Evolutionary conservation across 169 alveolate genomes (phyloP).

Genomic region (Cryptosporidium sp.): DNA sequence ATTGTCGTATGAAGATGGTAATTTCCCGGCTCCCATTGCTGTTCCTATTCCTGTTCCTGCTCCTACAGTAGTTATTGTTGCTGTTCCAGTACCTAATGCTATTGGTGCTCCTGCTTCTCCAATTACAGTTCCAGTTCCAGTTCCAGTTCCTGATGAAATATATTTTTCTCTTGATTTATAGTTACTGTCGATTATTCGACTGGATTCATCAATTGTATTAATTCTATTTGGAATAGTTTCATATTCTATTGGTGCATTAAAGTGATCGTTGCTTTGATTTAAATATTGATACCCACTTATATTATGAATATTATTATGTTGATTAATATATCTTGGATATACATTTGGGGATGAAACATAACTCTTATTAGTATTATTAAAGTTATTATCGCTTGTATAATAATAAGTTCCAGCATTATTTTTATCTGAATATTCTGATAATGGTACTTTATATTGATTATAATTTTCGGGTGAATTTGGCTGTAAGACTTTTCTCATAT

Average conservation of each 20-base stretch:
- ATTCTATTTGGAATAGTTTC: conserved; percentile 2
- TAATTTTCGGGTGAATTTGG: not conserved
- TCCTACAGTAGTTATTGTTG: no score
- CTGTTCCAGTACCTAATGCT: not conserved
- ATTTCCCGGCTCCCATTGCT: not conserved
- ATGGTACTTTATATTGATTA: not conserved
- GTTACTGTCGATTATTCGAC: not conserved
- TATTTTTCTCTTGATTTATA: not conserved
- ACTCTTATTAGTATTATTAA: not conserved
- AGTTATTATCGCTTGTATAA: not conserved
- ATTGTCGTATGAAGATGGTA: not conserved
- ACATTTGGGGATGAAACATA: conserved; percentile 16
- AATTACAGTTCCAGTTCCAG: not conserved
- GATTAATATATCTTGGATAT: conserved; percentile 17
- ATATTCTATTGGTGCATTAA: not conserved
- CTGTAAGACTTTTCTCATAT: not conserved
- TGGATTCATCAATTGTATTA: not conserved
- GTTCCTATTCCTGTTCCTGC: no score
- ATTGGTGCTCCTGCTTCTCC: not conserved
- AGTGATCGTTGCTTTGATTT: not conserved
- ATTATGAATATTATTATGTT: not conserved
- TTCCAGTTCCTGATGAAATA: not conserved
- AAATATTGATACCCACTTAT: not conserved
- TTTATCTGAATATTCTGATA: not conserved
- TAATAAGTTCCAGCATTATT: not conserved